A percentile compares a stretch with the other conserved stretches of the same genome.
These are phyloP conservation scores for Ogataea nitratoaversa DNA, from an alignment of 805 yeast genomes.

Conservation along the genomic window DNA sequence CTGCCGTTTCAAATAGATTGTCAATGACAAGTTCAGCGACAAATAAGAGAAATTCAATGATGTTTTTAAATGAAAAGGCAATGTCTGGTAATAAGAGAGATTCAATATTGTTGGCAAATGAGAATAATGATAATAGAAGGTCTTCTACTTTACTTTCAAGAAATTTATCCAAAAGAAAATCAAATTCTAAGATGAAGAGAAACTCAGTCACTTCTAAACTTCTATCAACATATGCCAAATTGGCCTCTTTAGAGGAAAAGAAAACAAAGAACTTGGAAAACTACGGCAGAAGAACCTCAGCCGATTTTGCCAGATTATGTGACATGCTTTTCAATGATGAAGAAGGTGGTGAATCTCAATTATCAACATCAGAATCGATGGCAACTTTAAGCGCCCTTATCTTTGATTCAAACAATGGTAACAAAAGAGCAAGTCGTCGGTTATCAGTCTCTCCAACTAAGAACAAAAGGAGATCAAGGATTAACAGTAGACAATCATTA, in stretches of 20 bases:
- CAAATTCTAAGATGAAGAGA: slow-evolving; percentile 41
- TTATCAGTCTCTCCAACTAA: slow-evolving; percentile 11
- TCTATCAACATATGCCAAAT: slow-evolving; percentile 67
- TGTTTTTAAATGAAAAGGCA: slow-evolving; percentile 18
- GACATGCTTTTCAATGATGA: slow-evolving; percentile 75
- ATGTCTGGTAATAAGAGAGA: slow-evolving; percentile 15
- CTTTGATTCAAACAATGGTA: slow-evolving; percentile 18
- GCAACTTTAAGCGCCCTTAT: slow-evolving; percentile 48
- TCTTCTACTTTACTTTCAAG: slow-evolving; percentile 4
- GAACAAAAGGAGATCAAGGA: slow-evolving; percentile 6
- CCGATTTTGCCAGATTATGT: slow-evolving; percentile 73
- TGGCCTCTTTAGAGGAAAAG: slow-evolving; percentile 48
- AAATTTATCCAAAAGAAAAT: slow-evolving; percentile 15
- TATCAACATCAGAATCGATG: slow-evolving; percentile 39
- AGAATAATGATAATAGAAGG: slow-evolving; percentile 4
- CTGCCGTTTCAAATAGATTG: slow-evolving; percentile 1
- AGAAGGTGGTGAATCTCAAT: slow-evolving; percentile 25
- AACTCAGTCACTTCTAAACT: slow-evolving; percentile 70
- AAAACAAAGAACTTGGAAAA: slow-evolving; percentile 69
- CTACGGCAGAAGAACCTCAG: slow-evolving; percentile 71
- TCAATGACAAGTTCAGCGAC: slow-evolving; percentile 14
- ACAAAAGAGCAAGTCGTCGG: slow-evolving; percentile 9
- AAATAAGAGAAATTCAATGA: slow-evolving; percentile 33
- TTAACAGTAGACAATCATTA: slow-evolving; percentile 15
- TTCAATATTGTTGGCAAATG: slow-evolving; percentile 18